phyloP scores from a whole-genome alignment of 2,329 filamentous ascomycete species.

The Bipolaris bicolor region DNA sequence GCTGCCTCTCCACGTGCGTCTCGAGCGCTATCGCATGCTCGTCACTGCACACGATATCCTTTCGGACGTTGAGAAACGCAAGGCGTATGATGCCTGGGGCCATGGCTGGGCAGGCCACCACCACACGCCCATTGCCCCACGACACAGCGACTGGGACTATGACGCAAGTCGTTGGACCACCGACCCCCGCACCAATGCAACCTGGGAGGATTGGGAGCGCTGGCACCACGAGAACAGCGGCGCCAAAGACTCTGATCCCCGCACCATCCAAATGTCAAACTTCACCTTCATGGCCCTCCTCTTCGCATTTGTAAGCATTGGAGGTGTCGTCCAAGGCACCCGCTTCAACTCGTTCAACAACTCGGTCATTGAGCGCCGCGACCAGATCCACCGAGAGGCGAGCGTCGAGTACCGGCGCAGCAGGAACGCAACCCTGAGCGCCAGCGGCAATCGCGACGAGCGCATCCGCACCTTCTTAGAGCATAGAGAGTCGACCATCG shows the following conservation, averaged over 20 bases:
- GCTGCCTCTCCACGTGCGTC: slow-evolving; percentile 65
- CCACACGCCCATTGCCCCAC: slow-evolving; percentile 26
- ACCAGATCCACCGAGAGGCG: slow-evolving; percentile 69
- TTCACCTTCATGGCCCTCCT: slow-evolving; percentile 77
- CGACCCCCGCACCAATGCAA: slow-evolving; percentile 73
- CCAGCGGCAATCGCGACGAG: slow-evolving; percentile 50
- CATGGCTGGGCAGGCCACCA: slow-evolving; percentile 71
- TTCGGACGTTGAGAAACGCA: slow-evolving; percentile 77
- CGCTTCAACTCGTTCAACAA: slow-evolving; percentile 68
- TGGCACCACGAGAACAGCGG: slow-evolving; percentile 45
- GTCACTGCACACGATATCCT: slow-evolving; percentile 88
- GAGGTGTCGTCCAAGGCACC: slow-evolving; percentile 73
- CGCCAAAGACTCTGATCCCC: slow-evolving; percentile 47
- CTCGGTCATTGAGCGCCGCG: slow-evolving; percentile 69
- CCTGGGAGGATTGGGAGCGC: slow-evolving; percentile 96
- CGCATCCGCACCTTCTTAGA: slow-evolving; percentile 79
- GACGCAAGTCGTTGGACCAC: slow-evolving; percentile 43
- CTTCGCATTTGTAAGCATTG: slow-evolving; percentile 70
- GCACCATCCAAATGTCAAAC: slow-evolving; percentile 75
- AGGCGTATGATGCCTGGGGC: slow-evolving; percentile 81
- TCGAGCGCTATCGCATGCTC: slow-evolving; percentile 90
- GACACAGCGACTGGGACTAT: slow-evolving; percentile 32
- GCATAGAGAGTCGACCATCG: slow-evolving; percentile 50
- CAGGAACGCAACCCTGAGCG: slow-evolving; percentile 59
- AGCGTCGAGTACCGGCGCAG: slow-evolving; percentile 67